Percentiles rank a stretch among this genome's conserved stretches.
phyloP scores from a whole-genome alignment of 2,329 filamentous ascomycete species.

The Neonectria neomacrospora region DNA sequence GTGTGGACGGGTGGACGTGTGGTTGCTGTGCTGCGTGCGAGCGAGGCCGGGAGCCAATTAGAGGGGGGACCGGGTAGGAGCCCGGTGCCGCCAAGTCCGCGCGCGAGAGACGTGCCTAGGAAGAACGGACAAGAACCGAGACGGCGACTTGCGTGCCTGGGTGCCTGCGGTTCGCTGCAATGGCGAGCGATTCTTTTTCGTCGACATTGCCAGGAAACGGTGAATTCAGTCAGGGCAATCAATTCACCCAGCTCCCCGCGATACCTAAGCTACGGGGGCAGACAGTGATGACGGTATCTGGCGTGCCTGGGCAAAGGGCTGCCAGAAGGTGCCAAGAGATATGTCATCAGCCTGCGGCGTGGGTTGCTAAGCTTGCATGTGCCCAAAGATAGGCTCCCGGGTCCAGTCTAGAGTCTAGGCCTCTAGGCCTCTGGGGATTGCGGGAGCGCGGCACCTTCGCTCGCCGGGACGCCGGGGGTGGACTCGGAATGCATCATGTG shows the following conservation, averaged over 20 bases:
- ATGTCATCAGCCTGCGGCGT: constrained; percentile 32
- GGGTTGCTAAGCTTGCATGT: constrained; percentile 25
- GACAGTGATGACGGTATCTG: not conserved
- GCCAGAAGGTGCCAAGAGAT: constrained; percentile 13
- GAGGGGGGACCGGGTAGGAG: constrained; percentile 30
- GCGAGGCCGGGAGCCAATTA: constrained; percentile 23
- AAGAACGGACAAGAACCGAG: constrained; percentile 12
- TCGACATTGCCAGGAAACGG: not conserved
- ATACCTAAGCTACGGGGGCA: not conserved
- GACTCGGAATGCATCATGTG: constrained; percentile 29
- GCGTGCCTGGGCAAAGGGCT: constrained; percentile 1
- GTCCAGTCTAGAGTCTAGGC: constrained; percentile 22
- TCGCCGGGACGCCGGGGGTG: constrained; percentile 31
- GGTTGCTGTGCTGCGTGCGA: constrained; percentile 30
- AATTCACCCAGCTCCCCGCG: not conserved
- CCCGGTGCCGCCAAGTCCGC: constrained; percentile 37
- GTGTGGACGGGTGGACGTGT: constrained; percentile 23
- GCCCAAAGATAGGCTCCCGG: constrained; percentile 38
- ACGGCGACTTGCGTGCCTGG: no score
- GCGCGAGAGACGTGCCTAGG: constrained; percentile 3
- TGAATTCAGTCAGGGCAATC: not conserved
- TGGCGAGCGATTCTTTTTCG: not conserved
- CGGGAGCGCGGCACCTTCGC: constrained; percentile 19
- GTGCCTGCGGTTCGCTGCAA: not conserved
- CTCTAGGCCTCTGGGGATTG: constrained; percentile 15